Evolutionary conservation across 106 monocot species (phyloP).

Genomic region (Posidonia australis): DNA sequence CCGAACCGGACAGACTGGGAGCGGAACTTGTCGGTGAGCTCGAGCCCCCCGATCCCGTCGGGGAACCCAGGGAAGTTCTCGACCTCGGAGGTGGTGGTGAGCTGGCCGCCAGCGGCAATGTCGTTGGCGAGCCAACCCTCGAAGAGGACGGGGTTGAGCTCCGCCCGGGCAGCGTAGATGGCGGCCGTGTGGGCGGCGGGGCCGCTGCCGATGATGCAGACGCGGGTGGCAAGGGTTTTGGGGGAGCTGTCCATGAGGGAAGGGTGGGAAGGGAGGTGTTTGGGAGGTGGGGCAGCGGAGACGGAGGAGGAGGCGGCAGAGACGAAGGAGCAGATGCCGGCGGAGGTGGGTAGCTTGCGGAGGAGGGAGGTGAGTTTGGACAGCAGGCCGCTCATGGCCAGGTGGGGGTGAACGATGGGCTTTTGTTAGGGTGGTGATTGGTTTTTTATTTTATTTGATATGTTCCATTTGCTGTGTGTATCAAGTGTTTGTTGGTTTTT

Average conservation of each 20-base stretch:
- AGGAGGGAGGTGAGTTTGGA: conserved; percentile 1
- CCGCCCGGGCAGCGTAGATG: conserved; percentile 83
- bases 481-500: no score
- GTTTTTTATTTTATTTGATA: no score
- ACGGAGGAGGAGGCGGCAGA: conserved; percentile 6
- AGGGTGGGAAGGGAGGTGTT: conserved; percentile 8
- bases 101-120: conserved; percentile 88
- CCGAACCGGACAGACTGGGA: conserved; percentile 56
- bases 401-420: no score
- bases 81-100: conserved; percentile 94
- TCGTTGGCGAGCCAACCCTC: conserved; percentile 89
- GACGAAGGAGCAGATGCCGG: conserved; percentile 2
- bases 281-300: conserved; percentile 5
- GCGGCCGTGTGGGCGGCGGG: conserved; percentile 89
- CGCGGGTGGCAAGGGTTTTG: conserved; percentile 25
- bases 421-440: no score
- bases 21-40: conserved; percentile 73
- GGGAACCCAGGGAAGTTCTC: conserved; percentile 98
- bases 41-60: conserved; percentile 62
- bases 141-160: conserved; percentile 77
- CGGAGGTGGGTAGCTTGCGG: conserved; percentile 4
- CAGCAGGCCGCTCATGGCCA: conserved; percentile 2
- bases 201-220: conserved; percentile 97
- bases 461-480: no score
- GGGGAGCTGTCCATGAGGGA: conserved; percentile 8